Evolutionary conservation across 1,284 basidiomycete genomes (phyloP), one percentile per base, ranked within the genome.

Genomic region (Pseudomicrostroma phylloplanum): DNA sequence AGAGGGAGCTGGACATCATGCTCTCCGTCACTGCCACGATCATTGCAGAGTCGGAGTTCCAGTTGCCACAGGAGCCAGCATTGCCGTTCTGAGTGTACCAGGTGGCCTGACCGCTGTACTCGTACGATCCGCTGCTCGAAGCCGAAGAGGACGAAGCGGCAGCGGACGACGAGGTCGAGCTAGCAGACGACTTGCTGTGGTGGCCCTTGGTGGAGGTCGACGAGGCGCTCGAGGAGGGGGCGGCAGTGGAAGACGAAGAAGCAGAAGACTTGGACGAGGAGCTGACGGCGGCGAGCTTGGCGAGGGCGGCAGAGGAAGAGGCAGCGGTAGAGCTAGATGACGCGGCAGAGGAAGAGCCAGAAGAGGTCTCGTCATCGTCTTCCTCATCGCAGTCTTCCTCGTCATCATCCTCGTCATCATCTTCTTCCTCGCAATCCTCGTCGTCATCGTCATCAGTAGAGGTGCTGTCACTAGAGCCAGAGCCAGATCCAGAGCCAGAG

Each of bases 1-100:
- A 93, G 68, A 87, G 82, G 13, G 79, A 48, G 11, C 87, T 88
- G 25, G 68, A 68, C 51, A 54, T 54, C 21, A 17, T 17, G 51
- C 21, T 25, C 13, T 19, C 19, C 13, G 19, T 25, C 19, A 54
- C 23, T 54, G 72, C 72, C 13, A 65, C 64, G 30, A 69, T 58
- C 60, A 60, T 39, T 61, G 64, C 57, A 12, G 46, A 60, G 65
- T 80, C 79, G 2, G 60, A 41, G 69, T 74, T 61, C 59, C 60
- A 58, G 12, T 43, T 55, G 13, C 79, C 79, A 57, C 79, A 80
- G 6, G 67, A 60, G 23, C 79, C 79, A 15, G 78, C 70, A 56
- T 61, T 67, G 42, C 73, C 73, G 19, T 57, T 58, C 66, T 80
- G 77, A 56, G 51, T 63, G 71, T 55, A 79, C 68, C 55, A 80